Evolutionary conservation across 495 filamentous ascomycete genomes (phyloP).

Genomic region (Aspergillus taichungensis): DNA sequence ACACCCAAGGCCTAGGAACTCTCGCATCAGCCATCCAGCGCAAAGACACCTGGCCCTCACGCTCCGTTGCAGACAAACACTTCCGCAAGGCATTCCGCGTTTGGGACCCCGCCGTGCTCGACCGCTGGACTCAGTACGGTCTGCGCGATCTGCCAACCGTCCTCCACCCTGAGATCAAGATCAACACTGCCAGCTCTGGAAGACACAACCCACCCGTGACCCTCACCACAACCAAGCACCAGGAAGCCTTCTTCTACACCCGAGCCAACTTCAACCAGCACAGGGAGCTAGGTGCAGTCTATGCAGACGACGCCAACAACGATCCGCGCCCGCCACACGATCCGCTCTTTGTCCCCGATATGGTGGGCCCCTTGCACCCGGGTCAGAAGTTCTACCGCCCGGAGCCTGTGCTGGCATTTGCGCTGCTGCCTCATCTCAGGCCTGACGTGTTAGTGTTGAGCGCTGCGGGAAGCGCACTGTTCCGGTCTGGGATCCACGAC

Average conservation of each 20-base stretch:
- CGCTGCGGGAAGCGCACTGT: conserved; percentile 49
- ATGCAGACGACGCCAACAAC: conserved; percentile 2
- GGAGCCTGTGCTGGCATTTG: conserved; percentile 47
- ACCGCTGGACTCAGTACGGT: conserved; percentile 45
- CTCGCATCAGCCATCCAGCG: conserved; percentile 35
- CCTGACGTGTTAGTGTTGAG: conserved; percentile 64
- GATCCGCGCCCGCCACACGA: conserved; percentile 11
- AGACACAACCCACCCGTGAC: conserved; percentile 29
- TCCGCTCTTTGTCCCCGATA: conserved; percentile 16
- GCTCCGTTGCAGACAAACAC: conserved; percentile 36
- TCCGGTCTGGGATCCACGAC: conserved; percentile 12
- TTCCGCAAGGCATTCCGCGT: conserved; percentile 43
- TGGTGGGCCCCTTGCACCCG: conserved; percentile 9
- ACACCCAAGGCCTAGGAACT: conserved; percentile 1
- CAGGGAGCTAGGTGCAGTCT: conserved; percentile 3
- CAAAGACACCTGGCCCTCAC: conserved; percentile 52
- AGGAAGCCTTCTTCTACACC: conserved; percentile 36
- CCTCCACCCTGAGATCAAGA: conserved; percentile 28
- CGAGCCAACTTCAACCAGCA: conserved; percentile 18
- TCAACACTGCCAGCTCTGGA: background rate
- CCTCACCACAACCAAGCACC: conserved; percentile 39
- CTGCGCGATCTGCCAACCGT: conserved; percentile 43
- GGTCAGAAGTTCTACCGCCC: conserved; percentile 50
- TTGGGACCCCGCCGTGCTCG: conserved; percentile 57
- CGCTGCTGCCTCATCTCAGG: conserved; percentile 48